Evolutionary conservation across 164 flowering plant species (phyloP).

Genomic region (Liriodendron chinense): DNA sequence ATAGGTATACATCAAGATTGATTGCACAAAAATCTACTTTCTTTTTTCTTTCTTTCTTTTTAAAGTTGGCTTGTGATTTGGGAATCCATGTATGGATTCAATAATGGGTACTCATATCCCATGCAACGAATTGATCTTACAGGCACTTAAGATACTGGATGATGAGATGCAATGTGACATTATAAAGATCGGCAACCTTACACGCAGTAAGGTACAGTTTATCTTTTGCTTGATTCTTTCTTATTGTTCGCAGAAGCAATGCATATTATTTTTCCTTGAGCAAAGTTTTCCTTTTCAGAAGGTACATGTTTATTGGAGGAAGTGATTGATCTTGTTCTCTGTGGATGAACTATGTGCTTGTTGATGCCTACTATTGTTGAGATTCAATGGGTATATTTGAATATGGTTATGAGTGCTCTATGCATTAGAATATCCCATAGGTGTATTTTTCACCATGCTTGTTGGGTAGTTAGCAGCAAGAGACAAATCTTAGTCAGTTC

Average conservation of each 20-base stretch:
- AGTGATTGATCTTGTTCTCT: not conserved
- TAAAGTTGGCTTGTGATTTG: not conserved
- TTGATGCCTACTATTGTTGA: not conserved
- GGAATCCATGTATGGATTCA: not conserved
- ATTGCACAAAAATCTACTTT: not conserved
- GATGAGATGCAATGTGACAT: slow-evolving; percentile 96
- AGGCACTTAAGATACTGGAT: slow-evolving; percentile 84
- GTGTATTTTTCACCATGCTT: not conserved
- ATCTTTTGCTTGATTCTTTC: not conserved
- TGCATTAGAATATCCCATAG: not conserved
- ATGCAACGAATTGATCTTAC: slow-evolving; percentile 9
- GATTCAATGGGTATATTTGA: not conserved
- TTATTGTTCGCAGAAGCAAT: not conserved
- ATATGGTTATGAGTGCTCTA: not conserved
- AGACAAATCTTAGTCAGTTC: no score
- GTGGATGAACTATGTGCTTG: not conserved
- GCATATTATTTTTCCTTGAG: not conserved
- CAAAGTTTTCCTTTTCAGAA: not conserved
- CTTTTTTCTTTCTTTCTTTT: not conserved
- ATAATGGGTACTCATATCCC: no score
- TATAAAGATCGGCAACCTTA: slow-evolving; percentile 73
- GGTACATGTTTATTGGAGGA: not conserved
- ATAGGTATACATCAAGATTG: not conserved
- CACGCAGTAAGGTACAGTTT: slow-evolving; percentile 67
- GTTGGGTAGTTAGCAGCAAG: no score